phyloP scores from a whole-genome alignment of 345 rosid species.

The Moringa oleifera region DNA sequence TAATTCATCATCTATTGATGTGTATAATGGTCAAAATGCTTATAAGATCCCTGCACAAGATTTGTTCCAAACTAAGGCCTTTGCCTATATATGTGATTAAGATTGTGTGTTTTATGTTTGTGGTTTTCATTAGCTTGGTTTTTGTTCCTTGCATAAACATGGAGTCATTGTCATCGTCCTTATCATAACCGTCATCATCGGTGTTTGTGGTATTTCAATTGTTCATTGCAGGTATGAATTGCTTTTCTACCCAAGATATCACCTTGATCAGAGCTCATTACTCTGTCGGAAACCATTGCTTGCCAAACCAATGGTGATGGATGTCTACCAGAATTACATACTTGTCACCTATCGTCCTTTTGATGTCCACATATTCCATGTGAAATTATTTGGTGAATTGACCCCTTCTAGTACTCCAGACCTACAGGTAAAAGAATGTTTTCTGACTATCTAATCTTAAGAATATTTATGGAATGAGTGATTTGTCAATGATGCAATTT shows the following conservation, averaged over 20 bases:
- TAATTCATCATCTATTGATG: too few species aligned
- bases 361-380: constrained; percentile 89
- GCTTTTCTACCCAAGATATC: constrained; percentile 95
- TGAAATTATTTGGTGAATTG: constrained; percentile 64
- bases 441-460: constrained; percentile 12
- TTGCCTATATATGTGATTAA: too few species aligned
- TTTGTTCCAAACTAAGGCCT: too few species aligned
- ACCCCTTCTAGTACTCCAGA: constrained; percentile 70
- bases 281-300: constrained; percentile 84
- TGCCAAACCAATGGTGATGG: constrained; percentile 96
- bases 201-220: constrained; percentile 4
- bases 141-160: too few species aligned
- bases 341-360: constrained; percentile 89
- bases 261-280: constrained; percentile 89
- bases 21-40: too few species aligned
- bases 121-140: too few species aligned
- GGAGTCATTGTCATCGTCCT: background rate
- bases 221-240: constrained; percentile 67
- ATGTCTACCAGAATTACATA: constrained; percentile 78
- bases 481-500: background rate
- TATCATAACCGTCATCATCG: background rate
- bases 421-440: constrained; percentile 62
- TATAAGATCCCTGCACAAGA: too few species aligned
- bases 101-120: too few species aligned
- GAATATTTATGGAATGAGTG: background rate